phyloP scores from a whole-genome alignment of 768 basidiomycete species.

The Kwoniella botswanensis region DNA sequence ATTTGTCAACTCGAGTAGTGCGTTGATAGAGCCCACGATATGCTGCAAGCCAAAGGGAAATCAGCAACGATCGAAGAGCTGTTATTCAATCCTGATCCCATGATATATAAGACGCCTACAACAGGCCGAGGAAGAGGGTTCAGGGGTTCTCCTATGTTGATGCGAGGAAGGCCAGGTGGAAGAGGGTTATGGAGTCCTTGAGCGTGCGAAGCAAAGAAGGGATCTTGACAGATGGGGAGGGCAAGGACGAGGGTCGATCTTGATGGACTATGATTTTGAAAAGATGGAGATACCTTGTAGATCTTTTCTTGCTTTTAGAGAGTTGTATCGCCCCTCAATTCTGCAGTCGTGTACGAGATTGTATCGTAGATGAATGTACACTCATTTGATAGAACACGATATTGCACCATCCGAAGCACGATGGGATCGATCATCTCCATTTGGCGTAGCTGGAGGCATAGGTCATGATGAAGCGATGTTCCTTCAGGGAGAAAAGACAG shows the following conservation, averaged over 20 bases:
- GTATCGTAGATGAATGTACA: too few species aligned
- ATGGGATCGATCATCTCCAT: too few species aligned
- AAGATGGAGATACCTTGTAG: constrained; percentile 1
- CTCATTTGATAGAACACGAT: neutral
- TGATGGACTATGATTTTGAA: neutral
- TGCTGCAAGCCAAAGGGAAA: constrained; percentile 3
- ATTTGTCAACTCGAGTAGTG: constrained; percentile 6
- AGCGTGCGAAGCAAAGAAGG: neutral
- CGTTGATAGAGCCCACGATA: constrained; percentile 18
- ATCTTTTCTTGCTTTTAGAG: neutral
- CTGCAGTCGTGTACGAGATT: neutral
- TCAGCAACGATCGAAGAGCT: constrained; percentile 23
- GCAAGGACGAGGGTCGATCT: neutral
- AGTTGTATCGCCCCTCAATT: neutral
- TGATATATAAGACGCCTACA: neutral
- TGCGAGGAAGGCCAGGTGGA: neutral
- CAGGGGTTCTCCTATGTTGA: neutral
- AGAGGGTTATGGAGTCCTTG: constrained; percentile 1
- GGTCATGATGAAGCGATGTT: neutral
- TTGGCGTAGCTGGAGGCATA: too few species aligned
- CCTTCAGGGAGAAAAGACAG: neutral
- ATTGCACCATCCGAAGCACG: neutral
- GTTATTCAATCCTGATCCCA: constrained; percentile 16
- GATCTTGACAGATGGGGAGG: neutral
- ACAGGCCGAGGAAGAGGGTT: constrained; percentile 15